These are phyloP conservation scores for Pleurozium schreberi DNA, from an alignment of 225 moss, liverwort and hornwort species.

Conservation along the genomic window DNA sequence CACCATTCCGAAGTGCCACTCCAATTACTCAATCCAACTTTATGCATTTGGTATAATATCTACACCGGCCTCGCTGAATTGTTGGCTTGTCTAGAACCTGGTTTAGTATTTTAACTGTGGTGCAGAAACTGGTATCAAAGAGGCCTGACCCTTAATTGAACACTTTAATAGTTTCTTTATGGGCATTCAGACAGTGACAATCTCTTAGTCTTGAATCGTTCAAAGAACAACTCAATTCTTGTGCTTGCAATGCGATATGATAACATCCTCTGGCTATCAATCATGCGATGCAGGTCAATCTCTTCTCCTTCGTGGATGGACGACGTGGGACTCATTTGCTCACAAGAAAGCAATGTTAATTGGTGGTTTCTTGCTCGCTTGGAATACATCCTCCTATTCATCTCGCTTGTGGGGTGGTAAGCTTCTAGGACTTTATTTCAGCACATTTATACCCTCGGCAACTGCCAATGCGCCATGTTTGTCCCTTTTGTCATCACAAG, in stretches of 20 bases:
- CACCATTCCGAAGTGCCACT: conserved; percentile 60
- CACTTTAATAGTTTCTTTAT: not conserved
- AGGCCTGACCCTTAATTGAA: not conserved
- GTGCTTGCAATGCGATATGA: not conserved
- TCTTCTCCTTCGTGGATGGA: conserved; percentile 38
- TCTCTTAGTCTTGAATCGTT: not conserved
- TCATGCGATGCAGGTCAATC: conserved; percentile 43
- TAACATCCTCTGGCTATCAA: not conserved
- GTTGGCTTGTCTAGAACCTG: not conserved
- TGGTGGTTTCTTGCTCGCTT: conserved; percentile 61
- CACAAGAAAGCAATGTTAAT: conserved; percentile 78
- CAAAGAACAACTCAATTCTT: not conserved
- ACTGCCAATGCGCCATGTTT: not conserved
- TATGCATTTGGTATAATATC: conserved; percentile 54
- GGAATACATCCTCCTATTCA: conserved; percentile 81
- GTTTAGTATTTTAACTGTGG: not conserved
- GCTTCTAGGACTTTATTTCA: not conserved
- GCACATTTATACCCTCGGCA: not conserved
- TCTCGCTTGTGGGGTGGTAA: conserved; percentile 91
- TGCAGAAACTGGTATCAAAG: not conserved
- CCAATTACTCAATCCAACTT: conserved; percentile 68
- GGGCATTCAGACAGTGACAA: not conserved
- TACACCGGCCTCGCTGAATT: not conserved
- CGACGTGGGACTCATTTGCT: conserved; percentile 60
- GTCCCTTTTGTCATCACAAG: not conserved